A percentile compares a stretch with the other conserved stretches of the same genome.
Conservation (phyloP, 2,329 filamentous ascomycete genomes). For the Monosporascus sp. region DNA sequence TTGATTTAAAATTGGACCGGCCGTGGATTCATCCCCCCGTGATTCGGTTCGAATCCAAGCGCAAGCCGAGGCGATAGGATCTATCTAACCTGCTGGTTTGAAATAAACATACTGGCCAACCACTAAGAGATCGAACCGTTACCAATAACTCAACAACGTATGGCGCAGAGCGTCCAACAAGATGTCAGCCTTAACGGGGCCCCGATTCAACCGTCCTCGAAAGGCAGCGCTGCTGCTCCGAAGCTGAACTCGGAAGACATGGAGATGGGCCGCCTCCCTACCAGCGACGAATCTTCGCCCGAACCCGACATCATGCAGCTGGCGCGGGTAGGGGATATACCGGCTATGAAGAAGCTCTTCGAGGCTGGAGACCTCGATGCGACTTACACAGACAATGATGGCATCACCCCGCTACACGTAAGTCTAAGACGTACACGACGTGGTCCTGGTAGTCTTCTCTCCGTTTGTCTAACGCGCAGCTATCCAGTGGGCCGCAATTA, state of each 20-base stretch:
- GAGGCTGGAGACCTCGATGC: conserved; percentile 77
- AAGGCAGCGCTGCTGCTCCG: conserved; percentile 47
- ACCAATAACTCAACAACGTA: conserved; percentile 12
- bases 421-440: conserved; percentile 24
- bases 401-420: conserved; percentile 94
- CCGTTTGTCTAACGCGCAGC: background rate
- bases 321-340: conserved; percentile 80
- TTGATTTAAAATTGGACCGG: too few species aligned
- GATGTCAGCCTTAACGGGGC: conserved; percentile 33
- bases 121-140: too few species aligned
- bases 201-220: conserved; percentile 51
- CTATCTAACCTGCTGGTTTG: too few species aligned
- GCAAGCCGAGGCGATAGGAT: too few species aligned
- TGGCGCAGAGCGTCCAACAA: conserved; percentile 36
- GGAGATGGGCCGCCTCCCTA: conserved; percentile 48
- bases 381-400: conserved; percentile 81
- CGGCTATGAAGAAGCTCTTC: conserved; percentile 84
- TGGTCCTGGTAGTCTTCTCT: background rate
- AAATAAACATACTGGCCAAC: too few species aligned
- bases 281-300: conserved; percentile 29
- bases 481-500: conserved; percentile 91
- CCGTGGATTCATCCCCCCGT: too few species aligned
- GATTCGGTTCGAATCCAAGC: too few species aligned
- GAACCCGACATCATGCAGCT: conserved; percentile 94
- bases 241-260: conserved; percentile 51